These are phyloP conservation scores for Centella asiatica DNA, from an alignment of 129 eudicot genomes.

Conservation along the genomic window DNA sequence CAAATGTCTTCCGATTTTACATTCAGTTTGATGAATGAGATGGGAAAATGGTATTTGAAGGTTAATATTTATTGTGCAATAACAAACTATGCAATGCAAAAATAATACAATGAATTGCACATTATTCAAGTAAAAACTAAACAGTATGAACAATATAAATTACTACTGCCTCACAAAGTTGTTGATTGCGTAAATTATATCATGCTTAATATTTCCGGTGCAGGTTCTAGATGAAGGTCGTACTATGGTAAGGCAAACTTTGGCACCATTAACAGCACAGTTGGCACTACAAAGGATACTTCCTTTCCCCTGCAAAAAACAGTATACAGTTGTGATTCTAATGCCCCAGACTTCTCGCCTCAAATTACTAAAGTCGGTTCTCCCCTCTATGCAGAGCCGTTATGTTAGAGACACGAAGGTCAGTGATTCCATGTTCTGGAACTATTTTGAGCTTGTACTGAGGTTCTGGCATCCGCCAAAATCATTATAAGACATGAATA, in stretches of 20 bases:
- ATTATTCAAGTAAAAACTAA: no score
- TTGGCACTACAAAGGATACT: conserved; percentile 63
- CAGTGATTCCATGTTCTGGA: conserved; percentile 14
- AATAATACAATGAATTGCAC: no score
- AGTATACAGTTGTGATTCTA: conserved; percentile 70
- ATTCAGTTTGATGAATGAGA: no score
- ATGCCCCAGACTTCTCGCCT: conserved; percentile 66
- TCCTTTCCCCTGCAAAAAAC: conserved; percentile 88
- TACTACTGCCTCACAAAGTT: neutral
- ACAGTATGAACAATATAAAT: neutral
- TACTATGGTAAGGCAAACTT: conserved; percentile 43
- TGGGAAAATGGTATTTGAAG: no score
- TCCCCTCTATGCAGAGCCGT: conserved; percentile 14
- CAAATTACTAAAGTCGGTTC: conserved; percentile 34
- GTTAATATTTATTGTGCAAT: no score
- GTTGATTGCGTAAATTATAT: neutral
- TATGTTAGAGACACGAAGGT: conserved; percentile 57
- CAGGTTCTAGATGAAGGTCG: conserved; percentile 80
- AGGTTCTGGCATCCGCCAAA: neutral
- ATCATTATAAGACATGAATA: neutral
- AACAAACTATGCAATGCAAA: no score
- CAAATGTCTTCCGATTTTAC: no score
- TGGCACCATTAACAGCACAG: conserved; percentile 70
- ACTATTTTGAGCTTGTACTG: neutral
- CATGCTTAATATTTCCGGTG: conserved; percentile 13